Evolutionary conservation across 2,329 filamentous ascomycete species (phyloP).

Genomic region (Cercospora sp.): DNA sequence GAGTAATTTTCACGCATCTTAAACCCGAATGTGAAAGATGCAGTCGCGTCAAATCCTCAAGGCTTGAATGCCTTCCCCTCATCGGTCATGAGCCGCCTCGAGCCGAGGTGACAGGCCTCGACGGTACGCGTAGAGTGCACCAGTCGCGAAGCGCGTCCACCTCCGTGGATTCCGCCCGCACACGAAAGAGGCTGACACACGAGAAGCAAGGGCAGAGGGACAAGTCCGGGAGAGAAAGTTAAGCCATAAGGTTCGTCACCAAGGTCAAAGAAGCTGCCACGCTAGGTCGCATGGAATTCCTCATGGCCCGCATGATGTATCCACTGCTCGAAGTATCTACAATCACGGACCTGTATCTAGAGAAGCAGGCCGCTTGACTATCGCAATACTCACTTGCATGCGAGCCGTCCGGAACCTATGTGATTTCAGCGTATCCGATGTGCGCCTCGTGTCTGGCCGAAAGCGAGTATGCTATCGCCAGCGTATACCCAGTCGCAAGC

Average conservation of each 20-base stretch:
- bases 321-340: background rate
- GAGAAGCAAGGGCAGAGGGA: background rate
- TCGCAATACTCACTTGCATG: background rate
- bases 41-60: background rate
- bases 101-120: conserved; percentile 2
- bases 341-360: background rate
- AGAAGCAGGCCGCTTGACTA: background rate
- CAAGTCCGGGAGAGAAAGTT: background rate
- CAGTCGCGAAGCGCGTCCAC: background rate
- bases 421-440: background rate
- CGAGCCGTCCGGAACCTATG: background rate
- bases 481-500: background rate
- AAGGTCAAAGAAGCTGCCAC: background rate
- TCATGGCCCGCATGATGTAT: background rate
- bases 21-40: conserved; percentile 9
- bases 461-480: background rate
- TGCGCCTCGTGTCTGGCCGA: background rate
- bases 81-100: background rate
- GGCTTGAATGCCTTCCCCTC: conserved; percentile 3
- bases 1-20: conserved; percentile 4
- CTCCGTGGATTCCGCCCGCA: background rate
- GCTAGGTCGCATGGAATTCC: background rate
- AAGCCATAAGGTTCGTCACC: background rate
- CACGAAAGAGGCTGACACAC: background rate
- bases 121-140: background rate